Evolutionary conservation across 257 asterid genomes (phyloP), one percentile per base, ranked within the genome.

Genomic region (Solanum sejunctum): DNA sequence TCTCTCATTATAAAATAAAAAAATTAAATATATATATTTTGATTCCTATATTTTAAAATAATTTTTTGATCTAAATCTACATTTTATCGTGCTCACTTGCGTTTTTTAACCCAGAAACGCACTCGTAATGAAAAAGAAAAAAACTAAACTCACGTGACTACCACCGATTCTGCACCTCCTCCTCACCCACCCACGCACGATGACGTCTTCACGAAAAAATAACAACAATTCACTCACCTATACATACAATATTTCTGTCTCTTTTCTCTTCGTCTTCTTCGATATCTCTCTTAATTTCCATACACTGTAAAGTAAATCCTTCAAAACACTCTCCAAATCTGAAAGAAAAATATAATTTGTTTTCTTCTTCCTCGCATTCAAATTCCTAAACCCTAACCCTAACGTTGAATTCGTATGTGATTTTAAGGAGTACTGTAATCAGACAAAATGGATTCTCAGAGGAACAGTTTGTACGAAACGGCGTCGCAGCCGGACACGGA

Each of bases 401-500:
- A 60, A 36, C 82, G 18, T 71, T 51, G 28, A 6, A 73, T 72
- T n/a, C 26, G 2, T 13, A 21, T 66, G 39, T 52, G 9, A 57
- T 36, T 36, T 36, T 1, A 43, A 12, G 39, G 56, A 10, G 67
- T 73, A 43, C 11, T 23, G 5, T 2, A 11, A 43, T 67, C 7
- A 7, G 1, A 15, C 12, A 26, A 43, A 83, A 95, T 95, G 97
- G 96, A 97, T 91, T 90, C 97, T 57, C 98, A 90, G 92, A 87
- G 91, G 84, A 93, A 84, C 88, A 91, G 90, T 92, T 89, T 97
- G n/a, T 97, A 89, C 85, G 98, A 95, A 45, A 95, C 98, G 85
- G 96, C 98, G 87, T 97, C 98, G 77, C 98, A 95, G 92, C 99
- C 99, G 63, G 99, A 95, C 89, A 92, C 95, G 13, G 97, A 97